phyloP scores from a whole-genome alignment of 495 filamentous ascomycete genomes.

The Trichoderma virens region DNA sequence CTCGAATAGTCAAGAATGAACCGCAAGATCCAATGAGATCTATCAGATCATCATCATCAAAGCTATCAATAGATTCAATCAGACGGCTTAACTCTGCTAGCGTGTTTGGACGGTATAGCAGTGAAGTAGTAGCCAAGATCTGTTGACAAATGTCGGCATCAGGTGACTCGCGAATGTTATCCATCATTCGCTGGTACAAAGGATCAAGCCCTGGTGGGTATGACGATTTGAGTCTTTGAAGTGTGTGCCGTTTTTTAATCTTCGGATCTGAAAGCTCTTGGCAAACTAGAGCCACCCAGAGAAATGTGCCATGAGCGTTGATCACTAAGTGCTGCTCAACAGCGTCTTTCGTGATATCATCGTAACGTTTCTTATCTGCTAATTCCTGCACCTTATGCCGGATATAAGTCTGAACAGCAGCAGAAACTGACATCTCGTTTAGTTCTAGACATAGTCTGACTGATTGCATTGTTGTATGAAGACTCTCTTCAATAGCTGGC shows the following conservation, averaged over 20 bases:
- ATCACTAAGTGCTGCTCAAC: conserved; percentile 14
- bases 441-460: background rate
- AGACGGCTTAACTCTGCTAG: conserved; percentile 14
- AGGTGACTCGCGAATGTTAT: background rate
- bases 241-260: background rate
- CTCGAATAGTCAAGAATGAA: conserved; percentile 25
- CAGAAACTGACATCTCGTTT: background rate
- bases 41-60: background rate
- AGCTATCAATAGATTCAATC: conserved; percentile 6
- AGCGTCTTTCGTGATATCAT: background rate
- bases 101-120: conserved; percentile 16
- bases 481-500: background rate
- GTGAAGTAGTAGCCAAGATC: conserved; percentile 13
- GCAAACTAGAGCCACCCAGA: conserved; percentile 25
- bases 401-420: background rate
- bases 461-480: background rate
- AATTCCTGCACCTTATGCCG: background rate
- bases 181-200: conserved; percentile 19
- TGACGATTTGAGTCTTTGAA: background rate
- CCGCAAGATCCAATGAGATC: conserved; percentile 21
- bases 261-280: conserved; percentile 14
- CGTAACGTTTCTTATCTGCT: background rate
- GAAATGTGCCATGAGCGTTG: conserved; percentile 23
- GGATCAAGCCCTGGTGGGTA: conserved; percentile 12
- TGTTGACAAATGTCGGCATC: conserved; percentile 12